Evolutionary conservation across 768 basidiomycete species (phyloP).

Genomic region (Pholiota microspora): DNA sequence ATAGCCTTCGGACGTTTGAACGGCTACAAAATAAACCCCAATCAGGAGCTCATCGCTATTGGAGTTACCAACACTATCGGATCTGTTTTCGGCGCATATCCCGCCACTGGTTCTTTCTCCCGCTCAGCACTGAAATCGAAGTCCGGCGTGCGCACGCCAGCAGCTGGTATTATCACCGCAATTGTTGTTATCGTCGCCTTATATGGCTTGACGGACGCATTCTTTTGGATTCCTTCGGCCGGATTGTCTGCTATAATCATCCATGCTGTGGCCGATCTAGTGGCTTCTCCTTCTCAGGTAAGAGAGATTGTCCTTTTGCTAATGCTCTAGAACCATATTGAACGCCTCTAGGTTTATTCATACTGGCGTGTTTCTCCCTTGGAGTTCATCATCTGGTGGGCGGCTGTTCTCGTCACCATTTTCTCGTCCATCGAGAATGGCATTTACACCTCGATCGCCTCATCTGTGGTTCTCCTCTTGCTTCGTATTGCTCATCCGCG

Average conservation of each 20-base stretch:
- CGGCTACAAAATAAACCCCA: slow-evolving; percentile 90
- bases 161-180: slow-evolving; percentile 82
- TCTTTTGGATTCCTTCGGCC: slow-evolving; percentile 85
- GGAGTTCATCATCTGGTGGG: slow-evolving; percentile 87
- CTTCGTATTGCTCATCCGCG: slow-evolving; percentile 86
- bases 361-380: slow-evolving; percentile 95
- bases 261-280: slow-evolving; percentile 85
- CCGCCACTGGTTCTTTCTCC: slow-evolving; percentile 97
- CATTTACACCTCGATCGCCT: slow-evolving; percentile 82
- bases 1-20: slow-evolving; percentile 92
- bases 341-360: slow-evolving; percentile 55
- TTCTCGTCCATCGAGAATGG: slow-evolving; percentile 95
- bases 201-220: slow-evolving; percentile 91
- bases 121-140: slow-evolving; percentile 96
- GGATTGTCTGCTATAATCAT: slow-evolving; percentile 93
- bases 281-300: slow-evolving; percentile 74
- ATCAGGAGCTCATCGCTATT: slow-evolving; percentile 95
- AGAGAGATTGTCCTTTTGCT: background rate
- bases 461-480: slow-evolving; percentile 78
- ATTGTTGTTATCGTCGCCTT: slow-evolving; percentile 90
- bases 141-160: slow-evolving; percentile 95
- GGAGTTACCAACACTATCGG: slow-evolving; percentile 96
- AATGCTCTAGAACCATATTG: too few relatives aligned
- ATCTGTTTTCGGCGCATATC: slow-evolving; percentile 88
- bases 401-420: slow-evolving; percentile 84